Conservation (phyloP, 225 moss, liverwort and hornwort species). For the Pseudisothecium myosuroides region DNA sequence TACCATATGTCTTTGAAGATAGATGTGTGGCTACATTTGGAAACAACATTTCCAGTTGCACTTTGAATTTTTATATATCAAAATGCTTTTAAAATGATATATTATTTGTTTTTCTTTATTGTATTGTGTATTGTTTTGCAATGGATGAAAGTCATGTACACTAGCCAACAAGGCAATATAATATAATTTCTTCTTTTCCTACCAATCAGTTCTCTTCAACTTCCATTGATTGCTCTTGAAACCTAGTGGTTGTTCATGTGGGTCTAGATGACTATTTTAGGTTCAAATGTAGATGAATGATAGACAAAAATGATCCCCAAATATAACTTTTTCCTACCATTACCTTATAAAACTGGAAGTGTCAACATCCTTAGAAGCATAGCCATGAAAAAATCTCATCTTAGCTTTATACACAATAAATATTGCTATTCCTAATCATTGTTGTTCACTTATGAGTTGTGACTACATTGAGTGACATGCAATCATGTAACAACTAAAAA, state of each 20-base stretch:
- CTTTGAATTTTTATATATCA: not conserved
- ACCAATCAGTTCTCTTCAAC: not conserved
- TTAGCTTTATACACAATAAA: not conserved
- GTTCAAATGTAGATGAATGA: not conserved
- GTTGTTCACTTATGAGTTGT: not conserved
- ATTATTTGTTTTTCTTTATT: not conserved
- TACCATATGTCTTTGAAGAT: fast-evolving
- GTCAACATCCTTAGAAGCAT: not conserved
- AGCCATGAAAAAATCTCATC: not conserved
- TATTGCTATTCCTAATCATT: not conserved
- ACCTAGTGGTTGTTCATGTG: not conserved
- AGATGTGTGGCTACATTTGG: not conserved
- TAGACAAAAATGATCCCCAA: too few species aligned
- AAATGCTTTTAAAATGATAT: not conserved
- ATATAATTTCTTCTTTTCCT: fast-evolving
- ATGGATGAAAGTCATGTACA: not conserved
- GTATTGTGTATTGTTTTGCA: not conserved
- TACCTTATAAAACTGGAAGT: fast-evolving
- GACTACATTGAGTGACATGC: not conserved
- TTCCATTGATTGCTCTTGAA: not conserved
- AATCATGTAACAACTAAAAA: not conserved
- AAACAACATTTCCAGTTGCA: not conserved
- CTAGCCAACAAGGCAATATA: not conserved
- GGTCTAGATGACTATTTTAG: not conserved
- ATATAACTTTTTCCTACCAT: not conserved